Evolutionary conservation across 1,284 basidiomycete species (phyloP), one percentile per base, ranked within the genome.

Genomic region (Trichosporon sp.): DNA sequence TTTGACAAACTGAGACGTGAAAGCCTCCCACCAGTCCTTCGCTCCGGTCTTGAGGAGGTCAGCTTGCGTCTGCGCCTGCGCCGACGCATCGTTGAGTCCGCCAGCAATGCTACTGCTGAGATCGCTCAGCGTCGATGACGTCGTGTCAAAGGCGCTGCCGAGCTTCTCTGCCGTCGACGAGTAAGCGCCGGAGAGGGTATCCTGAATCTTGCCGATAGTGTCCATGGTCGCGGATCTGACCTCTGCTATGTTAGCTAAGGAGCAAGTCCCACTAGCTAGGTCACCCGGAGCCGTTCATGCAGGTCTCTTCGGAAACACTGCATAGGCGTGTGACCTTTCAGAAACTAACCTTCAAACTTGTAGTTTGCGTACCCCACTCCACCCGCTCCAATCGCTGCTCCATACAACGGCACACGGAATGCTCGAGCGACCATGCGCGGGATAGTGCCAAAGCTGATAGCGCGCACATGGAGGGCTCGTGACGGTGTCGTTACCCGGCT

Each of bases 341-440:
- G n/a, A n/a, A n/a, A 80, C 86, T 70, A 66, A 91, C 92, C 91
- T 83, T 96, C 92, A 72, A 94, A 88, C 81, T 92, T 92, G 83
- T 93, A 95, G 76, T 93, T 93, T 16, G 91, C 92, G 79, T 95
- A 95, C 6, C 90, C 90, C 63, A 94, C 82, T 0, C 91, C 89
- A n/a, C 93, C 92, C 1, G 89, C 92, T 11, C 92, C 92, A 23
- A 92, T 86, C 0, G 91, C 91, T 23, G 87, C 89, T 13, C 89
- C 90, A 32, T 91, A 92, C 67, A 92, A 84, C 33, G 92, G 92
- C 1, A 95, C 87, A 59, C 89, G 84, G 74, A 95, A 92, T 0
- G 91, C 92, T 46, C 91, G 84, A 0, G 88, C 87, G 56, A 94
- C 85, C 70, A 94, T 89, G 67, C 87, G 83, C 13, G 92, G 92